Percentiles rank a stretch among this genome's conserved stretches.
Evolutionary conservation across 306 rosid genomes (phyloP).

Genomic region (Cucurbita pepo): DNA sequence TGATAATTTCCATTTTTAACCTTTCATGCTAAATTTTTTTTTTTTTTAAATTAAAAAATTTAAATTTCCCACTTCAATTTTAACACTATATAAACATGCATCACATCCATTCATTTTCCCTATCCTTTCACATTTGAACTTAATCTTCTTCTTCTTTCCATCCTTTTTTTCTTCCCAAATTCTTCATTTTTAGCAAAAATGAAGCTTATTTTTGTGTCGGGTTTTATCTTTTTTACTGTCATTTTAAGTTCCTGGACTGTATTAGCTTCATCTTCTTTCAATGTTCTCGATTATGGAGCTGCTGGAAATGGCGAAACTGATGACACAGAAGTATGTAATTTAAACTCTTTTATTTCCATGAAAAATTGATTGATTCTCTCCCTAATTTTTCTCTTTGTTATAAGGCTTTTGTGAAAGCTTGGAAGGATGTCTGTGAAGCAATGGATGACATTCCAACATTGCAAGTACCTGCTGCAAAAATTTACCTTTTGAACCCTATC

Average conservation of each 20-base stretch:
- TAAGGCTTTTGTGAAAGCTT: conserved; percentile 42
- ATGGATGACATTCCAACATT: conserved; percentile 13
- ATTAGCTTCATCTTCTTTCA: background rate
- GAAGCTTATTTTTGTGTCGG: background rate
- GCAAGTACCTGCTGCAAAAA: conserved; percentile 17
- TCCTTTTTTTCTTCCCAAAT: background rate
- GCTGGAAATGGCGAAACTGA: conserved; percentile 22
- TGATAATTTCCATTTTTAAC: background rate
- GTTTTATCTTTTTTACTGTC: background rate
- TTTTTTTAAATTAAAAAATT: too few species aligned
- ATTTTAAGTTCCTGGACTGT: background rate
- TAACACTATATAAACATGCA: background rate
- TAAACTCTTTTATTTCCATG: too few species aligned
- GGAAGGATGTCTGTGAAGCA: conserved; percentile 22
- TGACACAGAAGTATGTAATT: conserved; percentile 21
- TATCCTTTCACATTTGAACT: background rate
- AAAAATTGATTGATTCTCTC: background rate
- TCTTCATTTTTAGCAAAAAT: background rate
- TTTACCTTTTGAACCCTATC: conserved; percentile 26
- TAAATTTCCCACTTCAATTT: background rate
- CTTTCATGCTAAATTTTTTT: background rate
- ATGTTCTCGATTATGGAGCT: conserved; percentile 28
- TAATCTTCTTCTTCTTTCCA: background rate
- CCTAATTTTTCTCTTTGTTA: background rate
- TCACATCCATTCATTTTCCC: background rate